Percentiles rank a stretch among this genome's conserved stretches.
These are phyloP conservation scores for Ceratocystis diversiconidia DNA, from an alignment of 2,329 filamentous ascomycete species.

Conservation along the genomic window DNA sequence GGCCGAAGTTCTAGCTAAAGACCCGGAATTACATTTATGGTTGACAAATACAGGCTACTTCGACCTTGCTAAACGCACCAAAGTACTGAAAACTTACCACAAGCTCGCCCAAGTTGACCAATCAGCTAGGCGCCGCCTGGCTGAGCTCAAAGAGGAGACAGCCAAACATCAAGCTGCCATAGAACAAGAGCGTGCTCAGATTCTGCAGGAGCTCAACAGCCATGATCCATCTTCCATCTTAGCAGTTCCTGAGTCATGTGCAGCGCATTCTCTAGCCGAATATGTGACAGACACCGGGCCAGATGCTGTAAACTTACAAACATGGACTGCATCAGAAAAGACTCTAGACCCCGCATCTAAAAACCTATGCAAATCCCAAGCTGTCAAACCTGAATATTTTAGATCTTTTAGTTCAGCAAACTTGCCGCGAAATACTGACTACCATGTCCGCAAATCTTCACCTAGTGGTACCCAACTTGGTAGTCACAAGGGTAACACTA, in stretches of 20 bases:
- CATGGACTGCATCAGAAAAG: too few relatives aligned
- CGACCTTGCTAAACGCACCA: conserved; percentile 19
- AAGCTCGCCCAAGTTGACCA: conserved; percentile 20
- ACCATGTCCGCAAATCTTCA: background rate
- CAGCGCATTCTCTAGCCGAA: background rate
- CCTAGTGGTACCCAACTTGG: too few relatives aligned
- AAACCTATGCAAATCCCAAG: too few relatives aligned
- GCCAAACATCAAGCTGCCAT: conserved; percentile 12
- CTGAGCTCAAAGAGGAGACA: conserved; percentile 18
- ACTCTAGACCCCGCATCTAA: too few relatives aligned
- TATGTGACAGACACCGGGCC: too few relatives aligned
- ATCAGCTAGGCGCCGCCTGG: conserved; percentile 19
- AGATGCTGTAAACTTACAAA: too few relatives aligned
- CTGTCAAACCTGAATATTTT: too few relatives aligned
- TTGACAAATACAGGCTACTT: conserved; percentile 22
- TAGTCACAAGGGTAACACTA: background rate
- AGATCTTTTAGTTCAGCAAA: too few relatives aligned
- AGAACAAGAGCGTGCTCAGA: conserved; percentile 20
- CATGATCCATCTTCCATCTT: background rate
- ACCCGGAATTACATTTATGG: conserved; percentile 22
- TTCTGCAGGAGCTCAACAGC: conserved; percentile 20
- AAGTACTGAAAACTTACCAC: conserved; percentile 18
- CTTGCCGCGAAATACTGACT: background rate
- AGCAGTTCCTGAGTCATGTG: background rate
- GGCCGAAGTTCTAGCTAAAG: background rate